These are phyloP conservation scores for Aristolochia californica DNA, from an alignment of 164 flowering plant genomes.

Conservation along the genomic window DNA sequence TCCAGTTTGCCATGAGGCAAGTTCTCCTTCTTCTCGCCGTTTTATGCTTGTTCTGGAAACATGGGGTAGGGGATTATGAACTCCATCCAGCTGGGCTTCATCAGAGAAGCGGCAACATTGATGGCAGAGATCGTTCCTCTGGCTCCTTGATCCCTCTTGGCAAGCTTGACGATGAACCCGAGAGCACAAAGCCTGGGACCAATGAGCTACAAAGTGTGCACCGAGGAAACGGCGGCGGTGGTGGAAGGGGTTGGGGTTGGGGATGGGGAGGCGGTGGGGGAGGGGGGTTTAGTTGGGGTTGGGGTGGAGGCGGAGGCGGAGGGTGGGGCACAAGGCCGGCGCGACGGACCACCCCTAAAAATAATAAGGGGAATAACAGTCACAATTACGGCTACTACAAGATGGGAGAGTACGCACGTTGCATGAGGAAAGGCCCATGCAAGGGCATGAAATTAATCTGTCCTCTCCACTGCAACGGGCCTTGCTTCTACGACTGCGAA, in stretches of 20 bases:
- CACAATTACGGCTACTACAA: background rate
- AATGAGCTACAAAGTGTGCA: no score
- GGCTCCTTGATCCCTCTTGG: no score
- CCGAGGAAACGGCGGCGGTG: background rate
- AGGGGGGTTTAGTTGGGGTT: background rate
- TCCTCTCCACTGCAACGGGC: slow-evolving; percentile 8
- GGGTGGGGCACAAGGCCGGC: background rate
- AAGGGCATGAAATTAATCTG: slow-evolving; percentile 11
- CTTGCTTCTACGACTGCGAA: slow-evolving; percentile 10
- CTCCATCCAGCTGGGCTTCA: no score
- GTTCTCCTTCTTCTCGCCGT: no score
- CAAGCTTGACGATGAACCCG: no score
- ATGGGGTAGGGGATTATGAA: no score
- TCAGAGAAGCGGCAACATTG: no score
- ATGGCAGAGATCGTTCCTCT: no score
- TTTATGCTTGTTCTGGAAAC: no score
- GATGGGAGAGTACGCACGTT: slow-evolving; percentile 13
- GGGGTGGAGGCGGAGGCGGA: background rate
- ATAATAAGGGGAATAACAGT: background rate
- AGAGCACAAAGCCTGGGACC: no score
- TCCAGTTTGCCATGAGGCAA: no score
- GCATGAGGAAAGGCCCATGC: slow-evolving; percentile 11
- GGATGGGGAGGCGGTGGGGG: slow-evolving; percentile 1
- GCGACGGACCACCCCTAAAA: background rate
- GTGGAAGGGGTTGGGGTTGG: background rate